Evolutionary conservation across 2,329 filamentous ascomycete genomes (phyloP).

Genomic region (Talaromyces funiculosus): DNA sequence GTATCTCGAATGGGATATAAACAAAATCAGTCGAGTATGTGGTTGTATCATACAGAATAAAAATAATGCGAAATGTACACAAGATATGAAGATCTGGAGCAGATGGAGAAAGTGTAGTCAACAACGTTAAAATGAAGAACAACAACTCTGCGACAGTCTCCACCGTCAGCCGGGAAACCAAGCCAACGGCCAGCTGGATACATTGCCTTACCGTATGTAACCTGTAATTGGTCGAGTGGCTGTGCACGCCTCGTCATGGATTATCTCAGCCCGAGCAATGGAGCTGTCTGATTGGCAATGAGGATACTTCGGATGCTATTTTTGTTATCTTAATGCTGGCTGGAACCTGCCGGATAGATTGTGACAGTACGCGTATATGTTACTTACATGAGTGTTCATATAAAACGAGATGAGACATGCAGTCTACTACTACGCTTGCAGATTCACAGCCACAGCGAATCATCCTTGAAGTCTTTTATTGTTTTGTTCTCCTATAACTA

Average conservation of each 20-base stretch:
- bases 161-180: conserved; percentile 2
- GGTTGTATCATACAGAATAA: neutral
- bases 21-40: neutral
- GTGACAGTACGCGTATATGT: neutral
- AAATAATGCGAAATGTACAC: neutral
- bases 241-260: conserved; percentile 1
- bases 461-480: neutral
- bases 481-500: neutral
- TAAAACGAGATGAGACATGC: neutral
- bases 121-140: neutral
- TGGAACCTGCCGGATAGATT: neutral
- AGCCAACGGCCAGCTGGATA: neutral
- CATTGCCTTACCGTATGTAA: neutral
- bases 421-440: neutral
- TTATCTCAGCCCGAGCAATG: neutral
- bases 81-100: neutral
- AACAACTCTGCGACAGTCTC: conserved; percentile 3
- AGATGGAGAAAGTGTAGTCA: neutral
- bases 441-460: neutral
- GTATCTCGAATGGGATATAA: neutral
- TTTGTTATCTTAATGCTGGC: neutral
- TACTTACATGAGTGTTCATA: neutral
- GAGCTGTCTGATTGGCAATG: neutral
- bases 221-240: conserved; percentile 1
- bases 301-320: neutral